phyloP scores from a whole-genome alignment of 257 asterid species.

The Handroanthus guayacan region DNA sequence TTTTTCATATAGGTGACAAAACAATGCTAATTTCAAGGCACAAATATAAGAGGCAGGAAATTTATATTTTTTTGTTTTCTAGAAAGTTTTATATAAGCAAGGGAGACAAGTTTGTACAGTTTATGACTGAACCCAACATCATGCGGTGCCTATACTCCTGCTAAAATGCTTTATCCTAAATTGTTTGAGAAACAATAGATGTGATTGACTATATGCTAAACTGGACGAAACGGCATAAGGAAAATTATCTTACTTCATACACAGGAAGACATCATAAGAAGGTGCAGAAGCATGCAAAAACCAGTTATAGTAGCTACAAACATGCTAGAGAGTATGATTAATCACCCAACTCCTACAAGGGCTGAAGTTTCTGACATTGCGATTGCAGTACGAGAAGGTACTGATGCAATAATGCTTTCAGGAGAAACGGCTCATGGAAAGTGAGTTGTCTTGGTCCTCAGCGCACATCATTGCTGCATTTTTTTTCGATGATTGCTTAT shows the following conservation, averaged over 20 bases:
- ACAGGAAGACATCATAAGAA: constrained; percentile 90
- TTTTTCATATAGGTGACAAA: background rate
- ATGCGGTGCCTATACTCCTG: constrained; percentile 12
- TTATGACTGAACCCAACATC: constrained; percentile 10
- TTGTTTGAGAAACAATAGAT: background rate
- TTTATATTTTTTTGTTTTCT: background rate
- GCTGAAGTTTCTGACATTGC: constrained; percentile 99
- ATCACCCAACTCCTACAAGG: constrained; percentile 98
- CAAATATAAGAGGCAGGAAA: constrained; percentile 12
- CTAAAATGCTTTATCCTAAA: background rate
- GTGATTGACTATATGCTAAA: background rate
- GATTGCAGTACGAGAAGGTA: constrained; percentile 94
- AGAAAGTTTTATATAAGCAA: background rate
- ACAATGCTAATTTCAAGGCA: background rate
- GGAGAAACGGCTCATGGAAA: constrained; percentile 99
- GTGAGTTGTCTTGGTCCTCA: constrained; percentile 56
- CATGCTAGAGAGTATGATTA: constrained; percentile 97
- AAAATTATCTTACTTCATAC: constrained; percentile 24
- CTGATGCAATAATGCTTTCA: constrained; percentile 98
- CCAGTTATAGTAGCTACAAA: constrained; percentile 98
- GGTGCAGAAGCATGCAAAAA: constrained; percentile 88
- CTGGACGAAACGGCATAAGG: background rate
- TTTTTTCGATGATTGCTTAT: constrained; percentile 15
- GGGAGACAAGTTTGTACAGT: background rate
- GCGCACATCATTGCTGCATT: background rate